Evolutionary conservation across 495 filamentous ascomycete genomes (phyloP).

Genomic region (Umbilicaria muhlenbergii): DNA sequence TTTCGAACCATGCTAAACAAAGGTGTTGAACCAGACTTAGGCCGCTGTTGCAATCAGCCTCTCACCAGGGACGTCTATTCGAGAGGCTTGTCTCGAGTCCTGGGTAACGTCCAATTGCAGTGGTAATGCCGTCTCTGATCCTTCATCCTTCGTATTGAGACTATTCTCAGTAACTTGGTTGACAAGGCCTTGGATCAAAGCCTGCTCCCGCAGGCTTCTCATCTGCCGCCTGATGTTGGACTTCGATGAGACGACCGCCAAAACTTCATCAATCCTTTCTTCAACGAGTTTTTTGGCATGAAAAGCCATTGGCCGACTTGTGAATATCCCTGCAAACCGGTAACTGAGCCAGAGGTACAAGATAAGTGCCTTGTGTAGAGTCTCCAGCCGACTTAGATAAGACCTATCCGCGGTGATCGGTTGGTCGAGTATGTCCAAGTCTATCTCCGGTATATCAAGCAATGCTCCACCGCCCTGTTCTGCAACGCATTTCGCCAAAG

Average conservation of each 20-base stretch:
- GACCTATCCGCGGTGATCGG: conserved; percentile 25
- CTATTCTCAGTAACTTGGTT: too few species aligned
- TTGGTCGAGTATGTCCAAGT: conserved; percentile 52
- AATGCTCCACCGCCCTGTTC: conserved; percentile 44
- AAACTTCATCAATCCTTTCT: conserved; percentile 50
- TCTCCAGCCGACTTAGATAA: conserved; percentile 52
- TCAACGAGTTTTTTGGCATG: conserved; percentile 72
- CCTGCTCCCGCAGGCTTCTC: conserved; percentile 7
- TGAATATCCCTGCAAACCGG: conserved; percentile 61
- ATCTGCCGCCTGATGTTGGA: conserved; percentile 23
- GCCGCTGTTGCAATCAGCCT: too few species aligned
- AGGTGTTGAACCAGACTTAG: too few species aligned
- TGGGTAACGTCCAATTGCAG: too few species aligned
- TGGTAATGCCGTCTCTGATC: too few species aligned
- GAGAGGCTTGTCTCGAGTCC: too few species aligned
- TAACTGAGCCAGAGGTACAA: conserved; percentile 78
- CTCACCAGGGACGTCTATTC: too few species aligned
- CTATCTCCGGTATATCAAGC: conserved; percentile 44
- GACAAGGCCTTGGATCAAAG: conserved; percentile 1
- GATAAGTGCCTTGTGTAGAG: conserved; percentile 64
- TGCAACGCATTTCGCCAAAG: conserved; percentile 53
- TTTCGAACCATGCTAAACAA: too few species aligned
- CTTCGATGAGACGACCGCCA: conserved; percentile 40
- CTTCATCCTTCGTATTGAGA: too few species aligned
- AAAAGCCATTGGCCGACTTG: conserved; percentile 56